Conservation (phyloP, 2,329 filamentous ascomycete genomes). For the Colletotrichum filicis region DNA sequence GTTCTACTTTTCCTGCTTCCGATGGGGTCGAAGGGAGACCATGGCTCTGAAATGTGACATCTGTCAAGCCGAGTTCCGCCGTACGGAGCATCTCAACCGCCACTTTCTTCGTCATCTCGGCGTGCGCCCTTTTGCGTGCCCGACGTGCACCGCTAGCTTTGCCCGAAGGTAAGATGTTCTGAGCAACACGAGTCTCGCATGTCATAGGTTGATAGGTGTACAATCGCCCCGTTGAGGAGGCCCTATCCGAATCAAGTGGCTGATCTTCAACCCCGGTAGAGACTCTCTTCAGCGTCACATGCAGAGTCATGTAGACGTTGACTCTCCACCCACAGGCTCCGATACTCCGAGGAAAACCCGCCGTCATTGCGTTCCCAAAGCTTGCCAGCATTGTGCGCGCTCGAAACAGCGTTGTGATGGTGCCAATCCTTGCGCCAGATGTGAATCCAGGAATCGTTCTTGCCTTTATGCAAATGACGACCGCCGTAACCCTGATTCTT, state of each 20-base stretch:
- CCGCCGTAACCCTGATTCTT: not conserved
- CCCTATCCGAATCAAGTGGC: not conserved
- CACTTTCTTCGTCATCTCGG: conserved; percentile 15
- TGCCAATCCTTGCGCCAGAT: not conserved
- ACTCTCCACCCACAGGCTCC: not conserved
- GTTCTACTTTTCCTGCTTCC: not conserved
- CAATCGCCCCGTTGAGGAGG: too few relatives aligned
- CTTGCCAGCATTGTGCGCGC: not conserved
- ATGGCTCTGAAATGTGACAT: conserved; percentile 8
- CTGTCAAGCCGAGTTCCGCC: conserved; percentile 16
- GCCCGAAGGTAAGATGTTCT: not conserved
- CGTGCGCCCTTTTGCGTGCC: conserved; percentile 6
- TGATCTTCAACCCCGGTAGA: not conserved
- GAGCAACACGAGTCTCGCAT: too few relatives aligned
- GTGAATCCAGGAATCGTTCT: not conserved
- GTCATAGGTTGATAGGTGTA: too few relatives aligned
- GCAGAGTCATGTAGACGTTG: not conserved
- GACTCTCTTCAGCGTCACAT: not conserved
- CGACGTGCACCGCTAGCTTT: not conserved
- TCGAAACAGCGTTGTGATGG: not conserved
- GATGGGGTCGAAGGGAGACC: not conserved
- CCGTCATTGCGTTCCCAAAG: not conserved
- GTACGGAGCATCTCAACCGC: conserved; percentile 14
- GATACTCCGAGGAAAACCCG: not conserved
- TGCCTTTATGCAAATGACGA: not conserved